A percentile compares a stretch with the other conserved stretches of the same genome.
Conservation (phyloP, 225 moss, liverwort and hornwort species). For the Physcomitrellopsis africana region DNA sequence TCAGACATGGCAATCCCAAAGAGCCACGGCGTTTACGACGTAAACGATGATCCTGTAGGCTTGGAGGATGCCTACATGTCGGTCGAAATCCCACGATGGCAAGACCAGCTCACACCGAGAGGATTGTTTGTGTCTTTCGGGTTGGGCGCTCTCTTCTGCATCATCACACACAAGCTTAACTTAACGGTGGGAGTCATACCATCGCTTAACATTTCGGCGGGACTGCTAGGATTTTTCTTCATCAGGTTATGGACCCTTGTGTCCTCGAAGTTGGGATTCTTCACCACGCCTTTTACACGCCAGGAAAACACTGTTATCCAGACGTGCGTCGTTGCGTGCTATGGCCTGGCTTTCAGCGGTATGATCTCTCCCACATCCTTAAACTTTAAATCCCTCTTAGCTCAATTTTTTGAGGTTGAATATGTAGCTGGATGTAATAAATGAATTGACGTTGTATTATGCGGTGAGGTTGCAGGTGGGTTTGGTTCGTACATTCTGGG, state of each 20-base stretch:
- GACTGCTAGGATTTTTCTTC: constrained; percentile 82
- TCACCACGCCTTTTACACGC: constrained; percentile 77
- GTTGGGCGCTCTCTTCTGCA: constrained; percentile 62
- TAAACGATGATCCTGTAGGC: not conserved
- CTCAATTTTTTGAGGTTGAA: too few relatives aligned
- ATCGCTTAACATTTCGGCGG: constrained; percentile 83
- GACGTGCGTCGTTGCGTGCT: constrained; percentile 89
- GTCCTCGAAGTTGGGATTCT: constrained; percentile 48
- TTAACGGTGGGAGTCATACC: constrained; percentile 92
- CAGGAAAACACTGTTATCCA: constrained; percentile 99
- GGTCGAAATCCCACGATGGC: too few relatives aligned
- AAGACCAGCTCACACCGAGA: constrained; percentile 20
- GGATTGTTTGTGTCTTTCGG: constrained; percentile 57
- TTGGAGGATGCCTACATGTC: constrained; percentile 43
- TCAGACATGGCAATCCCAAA: constrained; percentile 7
- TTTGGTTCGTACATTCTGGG: constrained; percentile 75
- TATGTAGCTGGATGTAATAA: too few relatives aligned
- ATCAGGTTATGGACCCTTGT: constrained; percentile 52
- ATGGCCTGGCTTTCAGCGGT: constrained; percentile 92
- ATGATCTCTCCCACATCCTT: not conserved
- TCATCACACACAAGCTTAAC: constrained; percentile 87
- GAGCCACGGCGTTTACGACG: constrained; percentile 19
- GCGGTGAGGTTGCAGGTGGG: constrained; percentile 58
- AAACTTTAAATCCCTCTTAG: too few relatives aligned
- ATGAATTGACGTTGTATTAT: too few relatives aligned